phyloP scores from a whole-genome alignment of 1,284 basidiomycete genomes.

The Boletellus deceptivus region DNA sequence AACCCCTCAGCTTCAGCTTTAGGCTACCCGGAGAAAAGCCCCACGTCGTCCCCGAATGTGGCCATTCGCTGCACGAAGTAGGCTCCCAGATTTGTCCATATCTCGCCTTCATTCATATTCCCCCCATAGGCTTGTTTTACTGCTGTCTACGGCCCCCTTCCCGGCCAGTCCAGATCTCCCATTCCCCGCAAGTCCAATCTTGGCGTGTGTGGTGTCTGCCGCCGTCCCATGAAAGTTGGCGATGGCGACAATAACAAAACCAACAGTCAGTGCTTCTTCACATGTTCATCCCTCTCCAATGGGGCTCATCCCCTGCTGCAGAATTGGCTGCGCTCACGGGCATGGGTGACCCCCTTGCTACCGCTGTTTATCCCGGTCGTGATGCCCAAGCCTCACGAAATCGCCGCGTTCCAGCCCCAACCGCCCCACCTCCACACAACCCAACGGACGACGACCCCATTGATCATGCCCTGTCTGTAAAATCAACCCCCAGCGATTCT shows the following conservation, averaged over 20 bases:
- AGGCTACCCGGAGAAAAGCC: constrained; percentile 92
- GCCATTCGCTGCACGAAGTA: constrained; percentile 95
- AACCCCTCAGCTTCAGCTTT: constrained; percentile 85
- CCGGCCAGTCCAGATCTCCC: constrained; percentile 52
- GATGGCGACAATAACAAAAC: constrained; percentile 79
- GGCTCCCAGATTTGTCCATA: constrained; percentile 25
- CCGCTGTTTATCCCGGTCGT: constrained; percentile 65
- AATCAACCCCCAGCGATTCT: constrained; percentile 44
- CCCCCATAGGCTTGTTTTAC: constrained; percentile 82
- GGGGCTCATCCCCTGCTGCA: constrained; percentile 32
- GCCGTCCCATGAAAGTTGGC: constrained; percentile 90
- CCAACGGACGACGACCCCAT: constrained; percentile 80
- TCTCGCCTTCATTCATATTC: background rate
- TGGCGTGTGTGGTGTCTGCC: constrained; percentile 95
- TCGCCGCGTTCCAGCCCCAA: constrained; percentile 29
- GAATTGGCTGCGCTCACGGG: constrained; percentile 88
- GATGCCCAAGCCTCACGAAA: constrained; percentile 51
- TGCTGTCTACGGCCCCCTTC: constrained; percentile 89
- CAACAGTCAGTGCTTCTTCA: constrained; percentile 67
- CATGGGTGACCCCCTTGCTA: constrained; percentile 63
- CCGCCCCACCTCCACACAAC: constrained; percentile 42
- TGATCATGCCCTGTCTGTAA: constrained; percentile 55
- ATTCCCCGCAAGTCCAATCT: constrained; percentile 73
- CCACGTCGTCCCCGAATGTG: constrained; percentile 94
- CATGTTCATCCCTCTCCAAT: background rate